Evolutionary conservation across 768 basidiomycete species (phyloP), one percentile per base, ranked within the genome.

Genomic region (Rhizopogon vulgaris): DNA sequence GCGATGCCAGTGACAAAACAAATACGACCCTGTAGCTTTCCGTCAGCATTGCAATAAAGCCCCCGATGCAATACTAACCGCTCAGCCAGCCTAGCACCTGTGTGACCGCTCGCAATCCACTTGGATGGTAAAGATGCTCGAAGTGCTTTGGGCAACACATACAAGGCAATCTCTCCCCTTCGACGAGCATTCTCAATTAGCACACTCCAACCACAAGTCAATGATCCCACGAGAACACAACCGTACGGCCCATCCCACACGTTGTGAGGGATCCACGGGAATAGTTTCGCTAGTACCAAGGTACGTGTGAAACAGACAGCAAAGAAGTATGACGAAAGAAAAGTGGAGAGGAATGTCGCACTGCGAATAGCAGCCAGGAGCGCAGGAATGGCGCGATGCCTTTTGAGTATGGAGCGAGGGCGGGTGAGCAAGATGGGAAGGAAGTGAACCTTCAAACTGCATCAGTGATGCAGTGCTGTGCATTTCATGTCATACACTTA

Each of bases 171-270:
- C 68, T 91, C 89, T 4, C 87, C 86, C 48, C 89, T 71, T 56
- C 89, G 70, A 50, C 73, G 71, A 2, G 82, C 83, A 53, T 84
- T 81, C 62, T 91, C 89, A 25, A 90, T 77, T 80, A 83, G 88
- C 39, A 91, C 88, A 50, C 87, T 89, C 51, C 76, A 71, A 4
- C 89, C 88, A 55, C 88, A 90, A 15, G 76, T 68, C 39, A 91
- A 63, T 54, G 84, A 85, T 18, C 85, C 88, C 3, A 72, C 76
- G 53, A 90, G 66, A 28, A 84, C 68, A 54, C 84, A 78, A 1
- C 89, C 89, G 52, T 73, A 76, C 1, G 89, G 84, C 0, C 89
- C 86, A 60, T 91, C 89, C 80, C 85, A 88, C 53, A 85, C 79
- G 52, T 91, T 78, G 57, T 91, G 86, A 14, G 88, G 84, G 43